Base-by-base conservation (phyloP, 345 rosid species). In the Ceriops tagal region DNA sequence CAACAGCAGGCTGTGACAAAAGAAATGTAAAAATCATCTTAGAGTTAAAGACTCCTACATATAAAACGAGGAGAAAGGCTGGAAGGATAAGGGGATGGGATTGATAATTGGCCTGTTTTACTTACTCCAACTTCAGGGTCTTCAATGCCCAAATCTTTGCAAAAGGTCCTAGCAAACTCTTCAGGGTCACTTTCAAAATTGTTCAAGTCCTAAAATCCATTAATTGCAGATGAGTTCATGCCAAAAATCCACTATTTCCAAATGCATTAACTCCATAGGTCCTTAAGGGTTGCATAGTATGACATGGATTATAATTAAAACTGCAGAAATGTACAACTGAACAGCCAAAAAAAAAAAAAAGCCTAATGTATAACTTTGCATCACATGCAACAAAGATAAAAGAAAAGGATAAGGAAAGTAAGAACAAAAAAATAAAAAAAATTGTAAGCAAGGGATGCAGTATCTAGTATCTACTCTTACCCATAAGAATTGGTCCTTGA, bases 101-200 rank as follows among this genome's bases (percentile, higher is more conserved):
- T 8, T 16, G 47, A 55, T 26, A 53, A 66, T 39, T 6, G 47
- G 37, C 15, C 2, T 39, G 43, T 8, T 71, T 71, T 72, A 66
- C 86, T 88, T 83, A 95, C 99, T 55, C 92, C 96, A 75, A 88
- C 96, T 88, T 95, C 93, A 70, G 96, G 99, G 82, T 92, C 99
- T 74, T 82, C 81, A 76, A 95, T 84, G 61, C 75, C 88, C 86
- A 95, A 73, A 84, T 92, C 97, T 72, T 76, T 81, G 77, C 97
- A 90, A 75, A 95, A 88, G 72, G 92, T 88, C 79, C 85, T 82
- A 64, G 96, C 96, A 63, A 95, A 92, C 66, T 86, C 93, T 82
- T 95, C 97, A 64, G 96, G 99, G 73, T 92, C 96, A 81, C 96
- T 92, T 51, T 92, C 93, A 75, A 85, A 88, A 75, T 92, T 90